Evolutionary conservation across 225 moss, liverwort and hornwort genomes (phyloP), one percentile per base, ranked within the genome.

Genomic region (Polytrichum commune): DNA sequence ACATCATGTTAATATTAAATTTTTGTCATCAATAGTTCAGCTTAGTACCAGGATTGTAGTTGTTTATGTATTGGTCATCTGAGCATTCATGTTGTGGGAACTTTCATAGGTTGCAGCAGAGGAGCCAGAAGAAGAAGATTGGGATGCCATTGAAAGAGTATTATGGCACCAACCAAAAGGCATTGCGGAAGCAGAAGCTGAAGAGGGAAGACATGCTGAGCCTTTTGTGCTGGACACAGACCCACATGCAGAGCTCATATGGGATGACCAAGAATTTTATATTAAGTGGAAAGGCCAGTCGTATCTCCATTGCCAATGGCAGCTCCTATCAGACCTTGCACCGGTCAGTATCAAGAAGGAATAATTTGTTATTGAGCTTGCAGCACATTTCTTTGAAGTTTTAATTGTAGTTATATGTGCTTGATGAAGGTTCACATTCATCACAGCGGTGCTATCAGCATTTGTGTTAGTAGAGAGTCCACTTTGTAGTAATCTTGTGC

Each of bases 211-310:
- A 69, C 88, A 90, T 77, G 98, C 95, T 33, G 95, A 98, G 79
- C 98, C 98, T 30, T 98, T 91, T 86, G 85, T 98, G 30, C 83
- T 95, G 55, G 95, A 98, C 74, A 95, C 95, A 68, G 91, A 98
- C 73, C 90, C 93, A 58, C 85, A 93, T 74, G 95, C 85, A 53
- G 78, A 84, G 76, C 90, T 98, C 20, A 74, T 83, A 72, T 98
- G 98, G 98, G 93, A 98, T 65, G 90, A 91, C 9, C 98, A 98
- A 76, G 98, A 98, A 66, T 95, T 98, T 74, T 98, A 98, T 72
- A 93, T 98, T 33, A 98, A 98, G 78, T 98, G 98, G 98, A 98
- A 98, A 85, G 95, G 98, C 71, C 98, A 98, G 71, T 98, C 98
- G 19, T 98, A 95, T 83, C 93, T 95, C 53, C 98, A 98, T 77